Evolutionary conservation across 768 basidiomycete genomes (phyloP).

Genomic region (Harrya chromipes): DNA sequence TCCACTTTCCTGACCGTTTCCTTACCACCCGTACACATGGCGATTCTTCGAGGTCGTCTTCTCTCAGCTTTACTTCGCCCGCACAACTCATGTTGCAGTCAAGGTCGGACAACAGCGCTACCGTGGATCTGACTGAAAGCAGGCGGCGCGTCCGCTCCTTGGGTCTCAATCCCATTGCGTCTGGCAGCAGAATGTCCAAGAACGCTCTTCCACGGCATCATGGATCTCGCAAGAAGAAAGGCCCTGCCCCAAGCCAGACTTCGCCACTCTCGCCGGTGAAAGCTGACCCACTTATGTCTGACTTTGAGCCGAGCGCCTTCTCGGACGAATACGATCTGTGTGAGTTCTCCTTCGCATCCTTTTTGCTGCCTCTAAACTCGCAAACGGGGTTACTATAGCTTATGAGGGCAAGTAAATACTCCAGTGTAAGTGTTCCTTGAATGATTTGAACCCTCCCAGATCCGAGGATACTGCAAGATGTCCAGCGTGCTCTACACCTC

Average conservation of each 20-base stretch:
- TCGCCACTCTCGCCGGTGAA: conserved; percentile 19
- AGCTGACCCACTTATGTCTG: conserved; percentile 28
- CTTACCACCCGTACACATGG: conserved; percentile 23
- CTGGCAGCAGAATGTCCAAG: conserved; percentile 14
- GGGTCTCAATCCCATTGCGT: conserved; percentile 16
- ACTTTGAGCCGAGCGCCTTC: conserved; percentile 45
- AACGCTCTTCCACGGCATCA: conserved; percentile 11
- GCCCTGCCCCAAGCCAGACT: conserved; percentile 12
- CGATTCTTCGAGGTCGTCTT: conserved; percentile 33
- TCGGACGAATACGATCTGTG: conserved; percentile 79
- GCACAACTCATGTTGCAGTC: conserved; percentile 11
- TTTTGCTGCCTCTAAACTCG: conserved; percentile 10
- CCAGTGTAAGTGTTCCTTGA: conserved; percentile 8
- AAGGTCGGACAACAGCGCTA: conserved; percentile 12
- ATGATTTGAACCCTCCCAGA: conserved; percentile 41
- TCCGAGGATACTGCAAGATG: conserved; percentile 76
- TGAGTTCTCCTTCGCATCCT: conserved; percentile 37
- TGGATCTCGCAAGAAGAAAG: conserved; percentile 22
- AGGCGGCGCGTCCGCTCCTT: conserved; percentile 22
- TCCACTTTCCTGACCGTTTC: conserved; percentile 35
- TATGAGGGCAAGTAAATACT: conserved; percentile 60
- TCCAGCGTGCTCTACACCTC: conserved; percentile 68
- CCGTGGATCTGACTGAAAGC: conserved; percentile 10
- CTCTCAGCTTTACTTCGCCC: conserved; percentile 20
- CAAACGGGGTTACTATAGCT: conserved; percentile 38